These are phyloP conservation scores for Eucalyptus sp. DNA, from an alignment of 345 rosid species.

Conservation along the genomic window DNA sequence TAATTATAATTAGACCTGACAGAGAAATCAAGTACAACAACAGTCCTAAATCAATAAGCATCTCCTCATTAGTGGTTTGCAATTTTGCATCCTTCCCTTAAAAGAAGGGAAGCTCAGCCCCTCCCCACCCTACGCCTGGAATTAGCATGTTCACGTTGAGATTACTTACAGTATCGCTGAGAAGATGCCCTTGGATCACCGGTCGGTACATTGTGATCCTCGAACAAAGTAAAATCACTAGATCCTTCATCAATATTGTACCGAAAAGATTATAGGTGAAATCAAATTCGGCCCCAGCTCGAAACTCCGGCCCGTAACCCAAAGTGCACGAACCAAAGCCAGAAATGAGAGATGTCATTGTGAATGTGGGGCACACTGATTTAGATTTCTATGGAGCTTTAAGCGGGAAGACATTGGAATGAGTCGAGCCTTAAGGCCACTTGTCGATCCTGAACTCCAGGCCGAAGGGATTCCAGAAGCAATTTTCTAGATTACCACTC, in stretches of 20 bases:
- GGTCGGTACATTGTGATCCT: conserved; percentile 75
- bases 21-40: neutral
- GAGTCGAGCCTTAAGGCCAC: too few relatives aligned
- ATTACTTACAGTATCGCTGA: conserved; percentile 56
- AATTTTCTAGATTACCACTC: too few relatives aligned
- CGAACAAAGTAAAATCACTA: conserved; percentile 87
- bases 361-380: neutral
- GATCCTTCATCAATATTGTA: conserved; percentile 91
- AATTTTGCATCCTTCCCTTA: conserved; percentile 31
- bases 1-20: neutral
- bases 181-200: conserved; percentile 96
- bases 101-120: conserved; percentile 32
- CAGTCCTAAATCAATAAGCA: conserved; percentile 65
- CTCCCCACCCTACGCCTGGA: conserved; percentile 30
- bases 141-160: conserved; percentile 69
- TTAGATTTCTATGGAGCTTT: too few relatives aligned
- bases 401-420: too few relatives aligned
- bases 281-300: neutral
- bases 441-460: too few relatives aligned
- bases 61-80: conserved; percentile 55
- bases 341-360: too few relatives aligned
- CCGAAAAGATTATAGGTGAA: conserved; percentile 19
- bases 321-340: too few relatives aligned
- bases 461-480: too few relatives aligned
- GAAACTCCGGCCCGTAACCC: too few relatives aligned